Conservation (phyloP, 305 asterid genomes). For the Fraxinus albicans region DNA sequence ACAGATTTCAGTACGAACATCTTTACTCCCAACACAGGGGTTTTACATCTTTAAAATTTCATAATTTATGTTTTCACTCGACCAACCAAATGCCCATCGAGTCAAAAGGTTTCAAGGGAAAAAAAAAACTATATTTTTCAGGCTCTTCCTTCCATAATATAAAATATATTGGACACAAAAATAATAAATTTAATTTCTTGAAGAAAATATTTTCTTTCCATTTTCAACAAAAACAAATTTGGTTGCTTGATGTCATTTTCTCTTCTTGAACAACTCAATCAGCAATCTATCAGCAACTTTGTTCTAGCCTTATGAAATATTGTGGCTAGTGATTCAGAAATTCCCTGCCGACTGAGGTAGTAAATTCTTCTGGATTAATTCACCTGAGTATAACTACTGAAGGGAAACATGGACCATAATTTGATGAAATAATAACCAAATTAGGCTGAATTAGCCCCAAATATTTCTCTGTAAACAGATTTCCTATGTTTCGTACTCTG, state of each 20-base stretch:
- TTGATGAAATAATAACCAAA: slow-evolving; percentile 1
- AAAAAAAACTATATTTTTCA: background rate
- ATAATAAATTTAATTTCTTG: background rate
- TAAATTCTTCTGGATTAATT: background rate
- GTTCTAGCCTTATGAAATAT: background rate
- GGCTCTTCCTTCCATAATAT: background rate
- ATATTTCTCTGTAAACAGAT: background rate
- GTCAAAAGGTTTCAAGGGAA: background rate
- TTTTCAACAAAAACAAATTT: background rate
- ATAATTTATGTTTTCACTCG: background rate
- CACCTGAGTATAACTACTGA: background rate
- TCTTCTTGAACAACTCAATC: background rate
- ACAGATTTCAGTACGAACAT: background rate
- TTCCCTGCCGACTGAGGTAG: background rate
- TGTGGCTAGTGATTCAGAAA: background rate
- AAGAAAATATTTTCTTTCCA: background rate
- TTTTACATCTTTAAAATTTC: background rate
- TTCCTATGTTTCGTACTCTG: background rate
- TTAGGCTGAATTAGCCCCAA: background rate
- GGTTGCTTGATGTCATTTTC: background rate
- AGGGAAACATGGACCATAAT: background rate
- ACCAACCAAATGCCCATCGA: background rate
- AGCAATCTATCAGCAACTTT: background rate
- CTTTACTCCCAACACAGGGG: slow-evolving; percentile 1
- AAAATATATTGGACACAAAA: background rate